A percentile compares a stretch with the other conserved stretches of the same genome.
These are phyloP conservation scores for Metrosideros polymorpha DNA, from an alignment of 441 rosid species.

Conservation along the genomic window DNA sequence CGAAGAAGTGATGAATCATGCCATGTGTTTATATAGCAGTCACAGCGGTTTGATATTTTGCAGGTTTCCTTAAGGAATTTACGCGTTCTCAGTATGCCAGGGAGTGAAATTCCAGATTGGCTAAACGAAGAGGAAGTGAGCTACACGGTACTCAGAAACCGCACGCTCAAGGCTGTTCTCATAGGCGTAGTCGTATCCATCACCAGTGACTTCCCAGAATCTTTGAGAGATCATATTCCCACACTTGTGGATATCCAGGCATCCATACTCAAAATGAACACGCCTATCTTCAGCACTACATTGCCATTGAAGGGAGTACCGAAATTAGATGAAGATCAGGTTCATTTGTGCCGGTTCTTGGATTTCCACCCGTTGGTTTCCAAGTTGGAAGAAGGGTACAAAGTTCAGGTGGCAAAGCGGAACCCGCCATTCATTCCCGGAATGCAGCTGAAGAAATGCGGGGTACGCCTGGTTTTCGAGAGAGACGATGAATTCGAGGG, in stretches of 20 bases:
- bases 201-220: slow-evolving; percentile 13
- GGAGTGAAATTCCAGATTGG: slow-evolving; percentile 51
- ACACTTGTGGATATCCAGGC: slow-evolving; percentile 26
- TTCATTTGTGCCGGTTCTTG: slow-evolving; percentile 41
- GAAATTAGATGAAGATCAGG: slow-evolving; percentile 24
- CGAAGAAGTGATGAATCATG: background rate
- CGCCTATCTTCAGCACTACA: background rate
- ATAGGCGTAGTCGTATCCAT: slow-evolving; percentile 39
- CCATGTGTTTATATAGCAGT: background rate
- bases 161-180: slow-evolving; percentile 31
- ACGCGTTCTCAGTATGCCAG: slow-evolving; percentile 39
- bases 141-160: slow-evolving; percentile 23
- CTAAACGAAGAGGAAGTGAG: slow-evolving; percentile 24
- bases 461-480: slow-evolving; percentile 35
- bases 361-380: slow-evolving; percentile 22
- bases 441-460: slow-evolving; percentile 26
- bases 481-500: slow-evolving; percentile 34
- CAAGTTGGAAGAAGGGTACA: slow-evolving; percentile 21
- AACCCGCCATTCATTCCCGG: slow-evolving; percentile 12
- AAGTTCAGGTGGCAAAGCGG: slow-evolving; percentile 15
- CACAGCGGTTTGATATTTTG: background rate
- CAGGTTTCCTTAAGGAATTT: slow-evolving; percentile 41
- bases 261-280: slow-evolving; percentile 8
- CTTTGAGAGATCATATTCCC: slow-evolving; percentile 21
- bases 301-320: slow-evolving; percentile 43